Evolutionary conservation across 495 filamentous ascomycete genomes (phyloP).

Genomic region (Parachaetomium inaequale): DNA sequence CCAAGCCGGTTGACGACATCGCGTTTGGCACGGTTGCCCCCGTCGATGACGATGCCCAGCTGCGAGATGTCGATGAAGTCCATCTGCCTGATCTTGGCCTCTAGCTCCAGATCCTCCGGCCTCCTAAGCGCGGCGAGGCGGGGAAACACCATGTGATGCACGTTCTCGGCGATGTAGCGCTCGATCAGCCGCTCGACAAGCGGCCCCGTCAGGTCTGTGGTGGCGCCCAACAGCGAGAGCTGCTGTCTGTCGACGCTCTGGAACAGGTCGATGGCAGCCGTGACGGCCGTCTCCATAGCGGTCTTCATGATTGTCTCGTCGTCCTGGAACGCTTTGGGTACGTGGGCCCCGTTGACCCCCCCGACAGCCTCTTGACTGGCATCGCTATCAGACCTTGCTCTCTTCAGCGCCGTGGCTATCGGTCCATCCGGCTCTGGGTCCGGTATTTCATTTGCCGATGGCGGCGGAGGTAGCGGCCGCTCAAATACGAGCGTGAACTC

Average conservation of each 20-base stretch:
- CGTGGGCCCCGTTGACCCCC: conserved; percentile 22
- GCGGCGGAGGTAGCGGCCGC: conserved; percentile 75
- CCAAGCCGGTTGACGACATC: conserved; percentile 67
- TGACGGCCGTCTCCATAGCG: conserved; percentile 85
- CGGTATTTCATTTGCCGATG: conserved; percentile 55
- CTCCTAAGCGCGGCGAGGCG: conserved; percentile 72
- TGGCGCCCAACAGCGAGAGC: conserved; percentile 83
- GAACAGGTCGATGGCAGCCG: conserved; percentile 90
- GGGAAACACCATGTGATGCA: conserved; percentile 81
- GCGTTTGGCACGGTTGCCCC: conserved; percentile 65
- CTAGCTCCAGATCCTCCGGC: conserved; percentile 83
- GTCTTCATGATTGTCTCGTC: conserved; percentile 84
- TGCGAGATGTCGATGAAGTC: conserved; percentile 91
- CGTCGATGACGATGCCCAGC: conserved; percentile 79
- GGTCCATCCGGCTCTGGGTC: conserved; percentile 50
- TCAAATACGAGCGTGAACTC: conserved; percentile 85
- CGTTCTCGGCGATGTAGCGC: conserved; percentile 88
- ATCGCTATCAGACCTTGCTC: conserved; percentile 46
- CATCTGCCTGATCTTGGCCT: conserved; percentile 88
- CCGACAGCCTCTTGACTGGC: conserved; percentile 28
- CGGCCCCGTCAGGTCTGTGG: conserved; percentile 89
- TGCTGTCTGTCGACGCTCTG: conserved; percentile 95
- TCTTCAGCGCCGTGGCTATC: conserved; percentile 49
- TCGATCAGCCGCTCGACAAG: conserved; percentile 91
- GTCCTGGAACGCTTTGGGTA: conserved; percentile 55